phyloP scores from a whole-genome alignment of 306 rosid genomes.

The Boehmeria nivea region DNA sequence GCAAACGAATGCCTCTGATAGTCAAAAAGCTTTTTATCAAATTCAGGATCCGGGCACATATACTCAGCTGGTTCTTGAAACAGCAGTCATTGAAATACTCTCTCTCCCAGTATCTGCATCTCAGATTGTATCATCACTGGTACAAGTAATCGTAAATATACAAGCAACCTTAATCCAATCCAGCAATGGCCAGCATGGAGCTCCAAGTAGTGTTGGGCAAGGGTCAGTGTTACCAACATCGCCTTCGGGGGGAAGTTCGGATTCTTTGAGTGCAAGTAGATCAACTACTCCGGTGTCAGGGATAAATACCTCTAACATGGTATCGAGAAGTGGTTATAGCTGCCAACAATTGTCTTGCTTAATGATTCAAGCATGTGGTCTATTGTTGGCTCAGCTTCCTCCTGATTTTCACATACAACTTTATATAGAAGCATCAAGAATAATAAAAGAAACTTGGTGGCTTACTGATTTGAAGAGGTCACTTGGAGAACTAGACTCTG shows the following conservation, averaged over 20 bases:
- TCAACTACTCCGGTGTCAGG: constrained; percentile 79
- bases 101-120: constrained; percentile 86
- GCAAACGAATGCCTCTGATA: constrained; percentile 60
- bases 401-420: constrained; percentile 83
- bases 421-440: constrained; percentile 81
- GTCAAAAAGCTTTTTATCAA: constrained; percentile 85
- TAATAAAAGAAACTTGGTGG: constrained; percentile 98
- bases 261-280: constrained; percentile 85
- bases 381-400: constrained; percentile 91
- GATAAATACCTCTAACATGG: constrained; percentile 79
- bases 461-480: constrained; percentile 75
- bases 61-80: constrained; percentile 92
- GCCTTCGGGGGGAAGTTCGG: constrained; percentile 98
- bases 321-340: constrained; percentile 92
- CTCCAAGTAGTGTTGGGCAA: constrained; percentile 74
- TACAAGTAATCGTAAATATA: constrained; percentile 85
- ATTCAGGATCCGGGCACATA: constrained; percentile 99
- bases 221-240: constrained; percentile 88
- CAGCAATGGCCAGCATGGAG: constrained; percentile 68
- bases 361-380: constrained; percentile 97
- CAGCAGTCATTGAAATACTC: constrained; percentile 88
- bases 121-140: constrained; percentile 85
- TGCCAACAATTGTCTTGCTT: constrained; percentile 92
- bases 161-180: constrained; percentile 90
- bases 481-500: constrained; percentile 79